Base-by-base conservation (phyloP, 805 yeast species). In the Starmerella potacharoeniae region DNA sequence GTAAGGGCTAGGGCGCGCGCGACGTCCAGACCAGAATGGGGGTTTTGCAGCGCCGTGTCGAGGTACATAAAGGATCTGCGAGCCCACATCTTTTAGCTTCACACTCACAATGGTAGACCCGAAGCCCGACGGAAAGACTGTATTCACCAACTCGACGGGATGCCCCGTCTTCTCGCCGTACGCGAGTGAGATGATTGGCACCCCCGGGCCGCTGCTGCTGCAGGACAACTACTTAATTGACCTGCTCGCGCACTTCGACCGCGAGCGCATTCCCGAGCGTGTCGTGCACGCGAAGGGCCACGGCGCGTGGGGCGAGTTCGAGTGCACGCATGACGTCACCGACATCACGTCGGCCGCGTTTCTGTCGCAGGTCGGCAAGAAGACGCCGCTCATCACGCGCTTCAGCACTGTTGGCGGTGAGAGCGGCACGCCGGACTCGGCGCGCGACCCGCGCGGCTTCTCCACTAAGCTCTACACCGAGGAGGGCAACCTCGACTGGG, bases 361-460 rank as follows among this genome's bases (percentile, higher is more conserved):
- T 73, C 77, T 88, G 62, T 77, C 78, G 60, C 73, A 78, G 46
- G 76, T 84, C 54, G 96, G 96, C 62, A 86, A 86, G 73, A 84
- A 81, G 71, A 86, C 95, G 37, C 79, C 78, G 66, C 76, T 82
- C 58, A 69, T 80, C 55, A 67, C 74, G 40, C 74, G 85, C 55
- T 79, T 81, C 69, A 78, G 83, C 50, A 81, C 86, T 22, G 87
- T 82, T 36, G 86, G 84, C 57, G 86, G 86, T 51, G 86, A 82
- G 68, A 70, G 69, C 62, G 87, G 85, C 49, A 74, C 83, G 40
- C 77, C 86, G 8, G 87, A 82, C 62, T 71, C 83, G 29, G 80
- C 77, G 14, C 77, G 87, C 65, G 86, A 82, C 64, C 86, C 86
- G 43, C 76, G 86, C 65, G 87, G 87, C 3, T 82, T 81, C 65